Evolutionary conservation across 1,139 yeast species (phyloP), one percentile per base, ranked within the genome.

Genomic region (Protomyces gravidus): DNA sequence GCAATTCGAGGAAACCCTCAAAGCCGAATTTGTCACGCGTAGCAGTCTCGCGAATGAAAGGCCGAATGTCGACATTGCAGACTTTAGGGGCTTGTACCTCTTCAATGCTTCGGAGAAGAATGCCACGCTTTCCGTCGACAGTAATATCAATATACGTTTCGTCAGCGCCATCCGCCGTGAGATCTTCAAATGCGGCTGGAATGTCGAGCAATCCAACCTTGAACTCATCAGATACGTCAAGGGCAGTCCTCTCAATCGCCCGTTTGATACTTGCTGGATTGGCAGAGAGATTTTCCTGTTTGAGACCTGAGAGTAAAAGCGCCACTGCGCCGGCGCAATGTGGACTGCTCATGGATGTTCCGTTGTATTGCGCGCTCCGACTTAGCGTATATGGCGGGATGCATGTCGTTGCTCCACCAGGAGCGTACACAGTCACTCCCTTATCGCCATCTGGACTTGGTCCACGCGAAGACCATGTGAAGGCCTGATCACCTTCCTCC

Each of bases 351-450:
- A 62, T 62, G 25, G 61, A 56, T 9, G 63, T 62, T 2, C 63
- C 63, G 36, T 62, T 62, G 61, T 61, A 61, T n/a, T 61, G 55
- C 21, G 62, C 63, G n/a, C 57, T 39, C 19, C 56, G 60, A 25
- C 58, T 59, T 26, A 60, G 45, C 17, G 59, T 56, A 28, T 60
- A 62, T 15, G 59, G 59, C n/a, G 63, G 63, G 11, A 62, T 61
- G 32, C 59, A 60, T 7, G 63, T 62, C 26, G 62, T 62, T 6
- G 63, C 63, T 5, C 58, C 63, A 2, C 63, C 63, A 5, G 63
- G 63, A 1, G 63, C 62, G 39, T 55, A 60, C 28, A 62, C 50
- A 2, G 63, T 53, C 7, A 62, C 62, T 11, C 63, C 63, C 45
- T 46, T 55, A 15, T 57, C 63, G 5, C 63, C 63, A 48, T 62